Evolutionary conservation across 1,284 basidiomycete genomes (phyloP).

Genomic region (Pseudozyma sp.): DNA sequence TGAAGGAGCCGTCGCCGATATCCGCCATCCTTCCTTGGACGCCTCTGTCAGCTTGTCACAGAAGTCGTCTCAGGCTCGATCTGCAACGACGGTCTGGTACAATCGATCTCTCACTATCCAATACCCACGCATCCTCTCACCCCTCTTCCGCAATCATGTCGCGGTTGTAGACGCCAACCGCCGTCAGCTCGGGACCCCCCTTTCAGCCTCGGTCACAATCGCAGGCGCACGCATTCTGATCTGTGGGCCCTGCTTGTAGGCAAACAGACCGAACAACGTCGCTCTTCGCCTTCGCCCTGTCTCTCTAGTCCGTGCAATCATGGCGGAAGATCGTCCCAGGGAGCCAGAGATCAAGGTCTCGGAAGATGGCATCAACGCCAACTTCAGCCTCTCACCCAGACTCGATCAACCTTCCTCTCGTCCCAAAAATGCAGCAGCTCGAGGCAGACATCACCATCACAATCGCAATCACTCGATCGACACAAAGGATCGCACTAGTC

Average conservation of each 20-base stretch:
- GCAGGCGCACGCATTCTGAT: too few species aligned
- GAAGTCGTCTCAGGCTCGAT: too few species aligned
- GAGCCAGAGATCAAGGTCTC: constrained; percentile 48
- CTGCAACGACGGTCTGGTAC: too few species aligned
- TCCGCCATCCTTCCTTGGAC: too few species aligned
- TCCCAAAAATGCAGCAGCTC: constrained; percentile 17
- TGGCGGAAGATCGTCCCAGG: constrained; percentile 34
- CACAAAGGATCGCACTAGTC: constrained; percentile 53
- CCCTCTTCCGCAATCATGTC: constrained; percentile 7
- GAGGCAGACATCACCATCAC: constrained; percentile 41
- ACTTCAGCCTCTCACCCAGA: constrained; percentile 42
- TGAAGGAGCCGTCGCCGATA: too few species aligned
- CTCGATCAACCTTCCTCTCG: constrained; percentile 37
- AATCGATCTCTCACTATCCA: not conserved
- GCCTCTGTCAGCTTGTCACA: too few species aligned
- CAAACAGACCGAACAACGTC: too few species aligned
- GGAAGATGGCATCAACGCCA: constrained; percentile 46
- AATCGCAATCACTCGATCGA: constrained; percentile 52
- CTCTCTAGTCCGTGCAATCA: not conserved
- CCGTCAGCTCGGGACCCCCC: constrained; percentile 2
- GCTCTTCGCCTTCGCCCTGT: too few species aligned
- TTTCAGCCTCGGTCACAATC: too few species aligned
- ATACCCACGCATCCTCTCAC: not conserved
- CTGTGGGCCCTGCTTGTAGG: too few species aligned
- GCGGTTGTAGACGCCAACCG: constrained; percentile 3